Evolutionary conservation across 1,284 basidiomycete species (phyloP).

Genomic region (Ganoderma lingzhi): DNA sequence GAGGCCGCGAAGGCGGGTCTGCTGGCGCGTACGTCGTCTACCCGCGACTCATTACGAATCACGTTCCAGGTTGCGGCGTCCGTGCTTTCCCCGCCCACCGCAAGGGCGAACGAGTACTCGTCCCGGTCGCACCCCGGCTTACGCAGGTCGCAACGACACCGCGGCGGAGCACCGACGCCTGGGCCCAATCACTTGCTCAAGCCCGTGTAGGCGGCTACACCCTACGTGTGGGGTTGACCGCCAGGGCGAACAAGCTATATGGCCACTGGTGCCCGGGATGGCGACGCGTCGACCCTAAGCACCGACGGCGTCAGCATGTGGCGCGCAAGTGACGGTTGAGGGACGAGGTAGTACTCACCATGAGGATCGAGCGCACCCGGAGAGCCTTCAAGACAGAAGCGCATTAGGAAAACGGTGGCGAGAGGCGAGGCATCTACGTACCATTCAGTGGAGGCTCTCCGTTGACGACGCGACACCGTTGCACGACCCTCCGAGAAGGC

Average conservation of each 20-base stretch:
- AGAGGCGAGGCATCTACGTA: not conserved
- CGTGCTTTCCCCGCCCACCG: slow-evolving; percentile 1
- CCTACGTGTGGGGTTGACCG: too few relatives aligned
- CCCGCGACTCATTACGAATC: slow-evolving; percentile 1
- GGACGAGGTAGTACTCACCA: not conserved
- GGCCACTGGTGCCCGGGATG: slow-evolving; percentile 2
- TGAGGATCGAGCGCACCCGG: not conserved
- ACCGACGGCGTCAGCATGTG: not conserved
- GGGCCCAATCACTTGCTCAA: slow-evolving; percentile 2
- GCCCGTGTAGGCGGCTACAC: slow-evolving; percentile 1
- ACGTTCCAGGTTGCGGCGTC: slow-evolving; percentile 4
- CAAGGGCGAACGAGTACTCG: not conserved
- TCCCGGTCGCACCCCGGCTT: slow-evolving; percentile 3
- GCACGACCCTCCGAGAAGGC: not conserved
- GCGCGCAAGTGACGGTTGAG: not conserved
- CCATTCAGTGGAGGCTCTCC: not conserved
- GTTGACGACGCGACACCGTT: not conserved
- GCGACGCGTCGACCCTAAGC: slow-evolving; percentile 2
- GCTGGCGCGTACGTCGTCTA: not conserved
- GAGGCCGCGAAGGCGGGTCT: not conserved
- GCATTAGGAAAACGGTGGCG: not conserved
- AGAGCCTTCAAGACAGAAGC: not conserved
- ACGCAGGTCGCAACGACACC: not conserved
- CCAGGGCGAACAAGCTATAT: not conserved
- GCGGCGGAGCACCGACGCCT: slow-evolving; percentile 9